Conservation (phyloP, 768 basidiomycete genomes). For the Leccinellum luteum region DNA sequence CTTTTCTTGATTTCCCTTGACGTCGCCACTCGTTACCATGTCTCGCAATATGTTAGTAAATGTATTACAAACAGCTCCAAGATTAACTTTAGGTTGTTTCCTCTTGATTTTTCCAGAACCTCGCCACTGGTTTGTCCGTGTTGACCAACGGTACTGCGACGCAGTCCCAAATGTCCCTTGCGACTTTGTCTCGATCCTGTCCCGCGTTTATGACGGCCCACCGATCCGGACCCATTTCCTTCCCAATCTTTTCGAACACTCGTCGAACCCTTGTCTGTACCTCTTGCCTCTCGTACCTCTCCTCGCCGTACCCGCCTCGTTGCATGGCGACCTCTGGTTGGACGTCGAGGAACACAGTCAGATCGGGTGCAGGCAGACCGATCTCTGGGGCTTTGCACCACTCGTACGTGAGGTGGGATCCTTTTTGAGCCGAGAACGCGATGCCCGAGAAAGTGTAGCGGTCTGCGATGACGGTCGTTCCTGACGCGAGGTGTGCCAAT, state of each 20-base stretch:
- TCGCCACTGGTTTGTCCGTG: conserved; percentile 40
- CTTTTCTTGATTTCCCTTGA: conserved; percentile 8
- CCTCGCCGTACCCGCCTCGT: conserved; percentile 82
- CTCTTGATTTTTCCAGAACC: conserved; percentile 44
- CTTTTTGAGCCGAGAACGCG: conserved; percentile 75
- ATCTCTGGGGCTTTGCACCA: conserved; percentile 89
- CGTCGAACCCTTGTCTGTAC: conserved; percentile 65
- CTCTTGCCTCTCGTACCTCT: conserved; percentile 82
- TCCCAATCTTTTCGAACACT: conserved; percentile 55
- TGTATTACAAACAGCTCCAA: conserved; percentile 22
- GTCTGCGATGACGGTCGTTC: conserved; percentile 82
- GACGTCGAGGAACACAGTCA: conserved; percentile 85
- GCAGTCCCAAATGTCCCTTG: conserved; percentile 52
- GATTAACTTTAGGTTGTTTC: conserved; percentile 5
- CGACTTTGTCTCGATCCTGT: conserved; percentile 45
- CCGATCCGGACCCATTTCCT: conserved; percentile 43
- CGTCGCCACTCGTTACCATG: conserved; percentile 19
- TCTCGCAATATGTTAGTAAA: conserved; percentile 23
- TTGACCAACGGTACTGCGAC: conserved; percentile 43
- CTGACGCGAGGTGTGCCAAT: conserved; percentile 50
- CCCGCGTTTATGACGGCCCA: conserved; percentile 68
- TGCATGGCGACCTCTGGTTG: conserved; percentile 61
- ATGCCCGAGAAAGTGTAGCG: conserved; percentile 97
- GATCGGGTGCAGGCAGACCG: conserved; percentile 86
- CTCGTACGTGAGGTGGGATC: conserved; percentile 49